These are phyloP conservation scores for Globisporangium nagaii DNA, from an alignment of 352 stramenopile species.

Conservation along the genomic window DNA sequence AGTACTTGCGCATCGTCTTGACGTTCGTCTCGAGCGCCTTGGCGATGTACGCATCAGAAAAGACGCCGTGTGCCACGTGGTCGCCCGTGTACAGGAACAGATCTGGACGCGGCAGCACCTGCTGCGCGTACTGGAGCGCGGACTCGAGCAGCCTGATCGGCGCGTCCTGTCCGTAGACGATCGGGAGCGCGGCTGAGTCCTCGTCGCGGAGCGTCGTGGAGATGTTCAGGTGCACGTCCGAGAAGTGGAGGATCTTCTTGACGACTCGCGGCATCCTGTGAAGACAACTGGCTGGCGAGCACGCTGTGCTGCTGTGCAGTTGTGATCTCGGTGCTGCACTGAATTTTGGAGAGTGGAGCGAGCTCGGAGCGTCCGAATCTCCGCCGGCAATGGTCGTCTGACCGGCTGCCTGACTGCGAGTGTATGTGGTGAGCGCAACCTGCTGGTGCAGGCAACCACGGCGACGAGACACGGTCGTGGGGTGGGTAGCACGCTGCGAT, in stretches of 20 bases:
- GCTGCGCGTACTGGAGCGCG: constrained; percentile 51
- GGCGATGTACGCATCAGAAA: constrained; percentile 54
- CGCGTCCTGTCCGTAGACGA: constrained; percentile 47
- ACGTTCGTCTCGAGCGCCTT: constrained; percentile 64
- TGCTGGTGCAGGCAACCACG: too few relatives aligned
- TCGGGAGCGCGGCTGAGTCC: constrained; percentile 30
- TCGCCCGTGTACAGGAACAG: constrained; percentile 85
- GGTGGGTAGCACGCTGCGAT: too few relatives aligned
- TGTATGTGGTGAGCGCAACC: too few relatives aligned
- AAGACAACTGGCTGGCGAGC: too few relatives aligned
- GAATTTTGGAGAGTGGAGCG: not conserved
- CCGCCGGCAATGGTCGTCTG: too few relatives aligned
- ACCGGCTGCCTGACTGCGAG: too few relatives aligned
- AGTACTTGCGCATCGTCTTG: constrained; percentile 61
- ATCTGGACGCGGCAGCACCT: constrained; percentile 48
- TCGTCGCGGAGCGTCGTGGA: constrained; percentile 27
- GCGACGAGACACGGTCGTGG: too few relatives aligned
- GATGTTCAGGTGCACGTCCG: constrained; percentile 82
- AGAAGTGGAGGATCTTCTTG: constrained; percentile 76
- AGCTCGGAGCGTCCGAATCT: too few relatives aligned
- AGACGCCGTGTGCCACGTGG: constrained; percentile 56
- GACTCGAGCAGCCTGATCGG: constrained; percentile 60
- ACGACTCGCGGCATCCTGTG: not conserved
- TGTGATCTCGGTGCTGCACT: not conserved
- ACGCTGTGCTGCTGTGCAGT: not conserved